Percentiles rank a stretch among this genome's conserved stretches.
Evolutionary conservation across 495 filamentous ascomycete genomes (phyloP).

Genomic region (Daldinia bambusicola): DNA sequence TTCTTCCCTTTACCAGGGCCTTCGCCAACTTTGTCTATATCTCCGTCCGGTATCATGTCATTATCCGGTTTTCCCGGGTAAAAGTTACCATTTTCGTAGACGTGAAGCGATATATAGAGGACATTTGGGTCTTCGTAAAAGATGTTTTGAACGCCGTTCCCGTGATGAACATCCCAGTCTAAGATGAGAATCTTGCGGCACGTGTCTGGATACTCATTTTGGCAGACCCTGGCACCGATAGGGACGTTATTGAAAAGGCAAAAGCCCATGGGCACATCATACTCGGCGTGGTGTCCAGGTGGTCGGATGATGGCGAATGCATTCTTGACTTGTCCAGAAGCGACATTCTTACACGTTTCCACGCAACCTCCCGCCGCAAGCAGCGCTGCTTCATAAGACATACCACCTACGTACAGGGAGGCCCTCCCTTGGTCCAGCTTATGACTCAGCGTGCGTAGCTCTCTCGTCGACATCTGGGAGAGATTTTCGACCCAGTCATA

Average conservation of each 20-base stretch:
- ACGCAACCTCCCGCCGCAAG: slow-evolving; percentile 95
- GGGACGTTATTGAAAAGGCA: slow-evolving; percentile 98
- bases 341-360: slow-evolving; percentile 89
- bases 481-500: slow-evolving; percentile 79
- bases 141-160: slow-evolving; percentile 96
- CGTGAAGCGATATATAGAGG: slow-evolving; percentile 96
- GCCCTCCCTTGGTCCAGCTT: slow-evolving; percentile 71
- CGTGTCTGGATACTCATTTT: slow-evolving; percentile 73
- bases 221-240: slow-evolving; percentile 86
- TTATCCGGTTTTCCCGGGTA: slow-evolving; percentile 81
- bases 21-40: slow-evolving; percentile 78
- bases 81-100: slow-evolving; percentile 81
- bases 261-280: slow-evolving; percentile 85
- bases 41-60: slow-evolving; percentile 67
- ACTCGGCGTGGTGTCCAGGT: slow-evolving; percentile 94
- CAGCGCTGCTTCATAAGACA: slow-evolving; percentile 81
- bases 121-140: slow-evolving; percentile 96
- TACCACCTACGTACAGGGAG: slow-evolving; percentile 88
- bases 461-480: slow-evolving; percentile 60
- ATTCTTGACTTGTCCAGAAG: slow-evolving; percentile 83
- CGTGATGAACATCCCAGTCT: slow-evolving; percentile 91
- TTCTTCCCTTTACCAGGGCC: slow-evolving; percentile 85
- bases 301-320: slow-evolving; percentile 94
- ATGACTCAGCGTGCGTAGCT: slow-evolving; percentile 68
- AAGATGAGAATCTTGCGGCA: slow-evolving; percentile 92